Evolutionary conservation across 176 grass and related monocot genomes (phyloP).

Genomic region (Oryza brachyantha): DNA sequence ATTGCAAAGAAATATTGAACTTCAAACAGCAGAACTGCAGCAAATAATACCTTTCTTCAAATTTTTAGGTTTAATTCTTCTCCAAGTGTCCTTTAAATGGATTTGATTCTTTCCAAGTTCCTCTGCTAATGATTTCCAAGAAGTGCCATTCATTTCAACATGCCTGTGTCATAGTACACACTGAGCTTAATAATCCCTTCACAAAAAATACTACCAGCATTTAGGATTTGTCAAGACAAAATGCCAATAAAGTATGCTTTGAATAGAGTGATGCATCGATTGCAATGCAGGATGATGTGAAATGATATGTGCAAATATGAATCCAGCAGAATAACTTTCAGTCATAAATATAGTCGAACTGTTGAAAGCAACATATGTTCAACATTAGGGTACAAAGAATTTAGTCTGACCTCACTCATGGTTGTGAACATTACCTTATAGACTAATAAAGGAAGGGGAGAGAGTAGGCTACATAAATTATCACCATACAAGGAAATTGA

Average conservation of each 20-base stretch:
- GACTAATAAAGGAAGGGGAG: not conserved
- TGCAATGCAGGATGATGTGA: not conserved
- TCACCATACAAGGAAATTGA: not conserved
- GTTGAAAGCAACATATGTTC: not conserved
- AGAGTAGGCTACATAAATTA: not conserved
- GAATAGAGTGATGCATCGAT: not conserved
- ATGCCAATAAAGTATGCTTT: conserved; percentile 6
- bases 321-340: not conserved
- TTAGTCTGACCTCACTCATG: not conserved
- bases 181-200: conserved; percentile 20
- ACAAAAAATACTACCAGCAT: not conserved
- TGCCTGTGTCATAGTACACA: conserved; percentile 40
- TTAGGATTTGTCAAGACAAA: conserved; percentile 19
- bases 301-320: not conserved
- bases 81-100: conserved; percentile 84
- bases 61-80: conserved; percentile 52
- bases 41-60: conserved; percentile 42
- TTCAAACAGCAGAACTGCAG: not conserved
- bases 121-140: conserved; percentile 50
- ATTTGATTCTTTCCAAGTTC: conserved; percentile 47
- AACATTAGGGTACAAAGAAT: not conserved
- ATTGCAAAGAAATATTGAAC: not conserved
- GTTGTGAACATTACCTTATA: not conserved
- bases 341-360: not conserved
- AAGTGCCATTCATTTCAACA: conserved; percentile 40